Evolutionary conservation across 1,284 basidiomycete genomes (phyloP).

Genomic region (Sporisorium sorghi): DNA sequence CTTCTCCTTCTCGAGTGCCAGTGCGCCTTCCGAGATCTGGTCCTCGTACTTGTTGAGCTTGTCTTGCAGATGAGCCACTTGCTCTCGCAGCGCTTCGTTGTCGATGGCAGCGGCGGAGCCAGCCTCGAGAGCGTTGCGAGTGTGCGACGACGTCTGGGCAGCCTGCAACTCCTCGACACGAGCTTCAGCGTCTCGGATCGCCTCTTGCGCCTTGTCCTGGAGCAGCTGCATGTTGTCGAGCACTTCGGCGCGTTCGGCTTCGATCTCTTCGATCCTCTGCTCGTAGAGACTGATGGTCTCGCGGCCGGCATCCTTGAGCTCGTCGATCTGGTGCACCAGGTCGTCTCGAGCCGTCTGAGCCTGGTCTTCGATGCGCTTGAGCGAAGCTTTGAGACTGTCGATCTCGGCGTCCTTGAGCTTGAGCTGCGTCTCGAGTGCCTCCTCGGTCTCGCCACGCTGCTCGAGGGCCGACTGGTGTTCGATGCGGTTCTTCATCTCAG

Average conservation of each 20-base stretch:
- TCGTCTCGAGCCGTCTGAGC: conserved; percentile 56
- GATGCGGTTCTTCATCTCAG: conserved; percentile 37
- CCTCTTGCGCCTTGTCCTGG: conserved; percentile 81
- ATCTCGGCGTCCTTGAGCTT: conserved; percentile 60
- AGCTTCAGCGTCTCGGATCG: conserved; percentile 77
- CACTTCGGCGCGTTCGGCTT: conserved; percentile 67
- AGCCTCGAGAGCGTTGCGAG: conserved; percentile 18
- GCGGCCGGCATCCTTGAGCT: conserved; percentile 84
- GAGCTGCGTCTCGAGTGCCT: conserved; percentile 48
- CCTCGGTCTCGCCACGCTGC: conserved; percentile 40
- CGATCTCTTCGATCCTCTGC: conserved; percentile 45
- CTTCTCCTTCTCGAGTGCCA: conserved; percentile 78
- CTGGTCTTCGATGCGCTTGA: conserved; percentile 58
- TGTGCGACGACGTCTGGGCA: conserved; percentile 22
- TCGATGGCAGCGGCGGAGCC: conserved; percentile 79
- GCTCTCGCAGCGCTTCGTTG: conserved; percentile 88
- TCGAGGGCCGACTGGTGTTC: conserved; percentile 44
- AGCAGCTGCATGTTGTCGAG: conserved; percentile 52
- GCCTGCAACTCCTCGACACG: conserved; percentile 76
- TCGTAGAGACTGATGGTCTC: conserved; percentile 71
- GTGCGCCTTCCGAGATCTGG: conserved; percentile 81
- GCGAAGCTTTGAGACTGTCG: conserved; percentile 53
- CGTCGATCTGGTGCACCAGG: conserved; percentile 76
- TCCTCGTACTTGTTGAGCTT: conserved; percentile 84
- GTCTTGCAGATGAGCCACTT: conserved; percentile 84